A percentile compares a stretch with the other conserved stretches of the same genome.
These are phyloP conservation scores for Dalbergia cochinchinensis DNA, from an alignment of 306 rosid genomes.

Conservation along the genomic window DNA sequence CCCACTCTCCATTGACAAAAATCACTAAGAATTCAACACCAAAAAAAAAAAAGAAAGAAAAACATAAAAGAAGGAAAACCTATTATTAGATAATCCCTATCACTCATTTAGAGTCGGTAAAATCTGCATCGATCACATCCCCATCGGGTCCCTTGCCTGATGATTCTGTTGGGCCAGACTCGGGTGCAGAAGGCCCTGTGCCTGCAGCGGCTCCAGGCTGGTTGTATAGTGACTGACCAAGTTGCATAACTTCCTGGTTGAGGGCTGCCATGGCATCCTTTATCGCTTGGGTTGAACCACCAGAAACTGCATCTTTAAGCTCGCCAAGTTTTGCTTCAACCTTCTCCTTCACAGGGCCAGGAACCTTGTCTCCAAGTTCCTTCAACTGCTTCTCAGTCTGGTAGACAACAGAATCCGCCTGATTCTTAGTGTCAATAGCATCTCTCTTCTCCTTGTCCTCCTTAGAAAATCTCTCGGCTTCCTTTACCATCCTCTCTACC, in stretches of 20 bases:
- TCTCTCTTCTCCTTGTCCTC: slow-evolving; percentile 97
- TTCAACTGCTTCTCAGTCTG: slow-evolving; percentile 95
- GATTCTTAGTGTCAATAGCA: slow-evolving; percentile 91
- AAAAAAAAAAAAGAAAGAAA: no score
- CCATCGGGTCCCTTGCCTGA: slow-evolving; percentile 76
- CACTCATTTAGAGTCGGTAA: slow-evolving; percentile 80
- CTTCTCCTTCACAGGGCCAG: slow-evolving; percentile 90
- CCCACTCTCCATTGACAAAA: slow-evolving; percentile 53
- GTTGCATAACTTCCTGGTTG: slow-evolving; percentile 96
- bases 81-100: slow-evolving; percentile 21
- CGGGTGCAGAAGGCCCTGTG: slow-evolving; percentile 67
- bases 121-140: slow-evolving; percentile 92
- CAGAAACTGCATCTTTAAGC: slow-evolving; percentile 82
- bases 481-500: slow-evolving; percentile 87
- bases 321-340: slow-evolving; percentile 87
- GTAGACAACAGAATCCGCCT: slow-evolving; percentile 92
- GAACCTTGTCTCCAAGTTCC: slow-evolving; percentile 94
- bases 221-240: slow-evolving; percentile 89
- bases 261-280: slow-evolving; percentile 94
- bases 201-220: slow-evolving; percentile 82
- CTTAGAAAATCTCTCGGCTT: slow-evolving; percentile 80
- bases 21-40: slow-evolving; percentile 39
- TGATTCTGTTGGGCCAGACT: slow-evolving; percentile 75
- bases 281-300: slow-evolving; percentile 75
- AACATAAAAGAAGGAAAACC: not conserved